Conservation (phyloP, 2,329 filamentous ascomycete species). For the Ceratocystis alfenasii region DNA sequence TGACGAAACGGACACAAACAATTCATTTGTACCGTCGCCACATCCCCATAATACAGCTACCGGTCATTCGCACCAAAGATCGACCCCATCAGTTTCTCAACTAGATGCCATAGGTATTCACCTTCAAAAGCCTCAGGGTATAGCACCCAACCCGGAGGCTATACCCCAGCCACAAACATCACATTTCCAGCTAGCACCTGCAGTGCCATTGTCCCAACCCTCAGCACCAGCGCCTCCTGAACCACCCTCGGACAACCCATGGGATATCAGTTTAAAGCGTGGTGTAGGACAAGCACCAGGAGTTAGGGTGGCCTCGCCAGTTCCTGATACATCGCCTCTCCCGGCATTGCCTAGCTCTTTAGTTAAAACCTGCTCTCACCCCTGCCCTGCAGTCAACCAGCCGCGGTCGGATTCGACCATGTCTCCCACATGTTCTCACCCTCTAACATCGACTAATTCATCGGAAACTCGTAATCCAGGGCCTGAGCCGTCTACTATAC, state of each 20-base stretch:
- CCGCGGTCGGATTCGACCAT: not conserved
- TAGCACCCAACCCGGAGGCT: not conserved
- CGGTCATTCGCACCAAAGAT: slow-evolving; percentile 6
- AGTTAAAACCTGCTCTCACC: not conserved
- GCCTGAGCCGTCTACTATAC: not conserved
- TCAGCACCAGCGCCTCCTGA: slow-evolving; percentile 21
- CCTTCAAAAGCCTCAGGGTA: slow-evolving; percentile 3
- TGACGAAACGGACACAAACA: not conserved
- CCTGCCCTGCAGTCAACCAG: not conserved
- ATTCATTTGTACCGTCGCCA: not conserved
- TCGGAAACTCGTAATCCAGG: not conserved
- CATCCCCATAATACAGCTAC: not conserved
- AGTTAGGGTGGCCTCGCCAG: not conserved
- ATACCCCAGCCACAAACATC: not conserved
- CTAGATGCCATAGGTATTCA: slow-evolving; percentile 11
- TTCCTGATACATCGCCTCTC: not conserved
- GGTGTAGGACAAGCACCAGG: slow-evolving; percentile 22
- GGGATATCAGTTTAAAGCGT: slow-evolving; percentile 31
- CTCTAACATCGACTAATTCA: not conserved
- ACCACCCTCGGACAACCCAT: slow-evolving; percentile 35
- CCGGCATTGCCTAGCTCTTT: not conserved
- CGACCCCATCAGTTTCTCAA: not conserved
- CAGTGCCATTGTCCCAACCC: not conserved
- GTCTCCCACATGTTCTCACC: not conserved
- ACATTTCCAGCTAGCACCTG: not conserved